These are phyloP conservation scores for Acanthamoeba sp. DNA, from an alignment of 208 protist genomes.

Conservation along the genomic window DNA sequence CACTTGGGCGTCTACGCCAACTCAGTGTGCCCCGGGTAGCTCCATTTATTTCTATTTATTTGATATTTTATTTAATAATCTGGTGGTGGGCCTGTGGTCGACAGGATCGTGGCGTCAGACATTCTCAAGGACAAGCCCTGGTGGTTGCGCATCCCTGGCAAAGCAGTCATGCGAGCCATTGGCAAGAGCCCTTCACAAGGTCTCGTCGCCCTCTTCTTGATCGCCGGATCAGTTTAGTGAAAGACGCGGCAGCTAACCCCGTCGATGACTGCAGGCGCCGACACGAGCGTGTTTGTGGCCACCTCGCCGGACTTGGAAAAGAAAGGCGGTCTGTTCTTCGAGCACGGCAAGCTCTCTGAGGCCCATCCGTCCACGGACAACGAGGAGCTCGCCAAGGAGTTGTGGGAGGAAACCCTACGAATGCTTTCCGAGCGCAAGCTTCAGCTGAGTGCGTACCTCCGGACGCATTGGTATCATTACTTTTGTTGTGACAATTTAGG, in stretches of 20 bases:
- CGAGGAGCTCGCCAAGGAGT: background rate
- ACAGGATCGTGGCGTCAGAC: slow-evolving; percentile 16
- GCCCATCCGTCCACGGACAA: slow-evolving; percentile 17
- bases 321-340: slow-evolving; percentile 42
- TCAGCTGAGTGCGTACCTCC: background rate
- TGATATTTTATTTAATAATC: background rate
- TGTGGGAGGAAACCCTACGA: slow-evolving; percentile 31
- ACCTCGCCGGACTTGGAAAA: background rate
- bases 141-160: background rate
- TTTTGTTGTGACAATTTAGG: background rate
- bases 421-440: background rate
- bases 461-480: background rate
- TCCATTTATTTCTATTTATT: background rate
- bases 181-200: slow-evolving; percentile 26
- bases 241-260: background rate
- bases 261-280: background rate
- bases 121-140: slow-evolving; percentile 41
- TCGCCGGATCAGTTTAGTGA: background rate
- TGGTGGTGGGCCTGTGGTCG: too few relatives aligned
- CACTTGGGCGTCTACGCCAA: slow-evolving; percentile 39
- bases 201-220: background rate
- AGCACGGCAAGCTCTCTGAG: slow-evolving; percentile 21
- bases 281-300: slow-evolving; percentile 31
- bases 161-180: slow-evolving; percentile 20
- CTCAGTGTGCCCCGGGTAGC: slow-evolving; percentile 14